Evolutionary conservation across 176 grass and related monocot species (phyloP).

Genomic region (Poa annua): DNA sequence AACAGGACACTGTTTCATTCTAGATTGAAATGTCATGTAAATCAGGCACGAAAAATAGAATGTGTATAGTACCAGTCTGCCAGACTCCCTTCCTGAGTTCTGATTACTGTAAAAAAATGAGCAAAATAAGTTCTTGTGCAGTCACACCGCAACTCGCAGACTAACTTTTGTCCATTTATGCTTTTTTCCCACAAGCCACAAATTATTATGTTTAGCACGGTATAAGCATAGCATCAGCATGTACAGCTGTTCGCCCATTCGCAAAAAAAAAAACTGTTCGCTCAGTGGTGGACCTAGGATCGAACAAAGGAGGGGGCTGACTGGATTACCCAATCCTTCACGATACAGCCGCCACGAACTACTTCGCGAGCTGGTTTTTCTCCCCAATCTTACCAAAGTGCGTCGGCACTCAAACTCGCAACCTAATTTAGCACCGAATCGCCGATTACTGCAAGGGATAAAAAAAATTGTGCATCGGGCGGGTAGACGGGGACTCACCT

Average conservation of each 20-base stretch:
- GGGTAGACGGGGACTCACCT: slow-evolving; percentile 27
- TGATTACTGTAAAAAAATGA: slow-evolving; percentile 8
- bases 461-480: neutral
- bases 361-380: slow-evolving; percentile 1
- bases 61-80: neutral
- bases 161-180: neutral
- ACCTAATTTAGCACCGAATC: neutral
- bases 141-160: neutral
- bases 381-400: neutral
- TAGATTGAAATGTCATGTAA: neutral
- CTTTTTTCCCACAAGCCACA: slow-evolving; percentile 4
- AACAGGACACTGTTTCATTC: neutral
- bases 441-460: neutral
- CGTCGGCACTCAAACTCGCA: neutral
- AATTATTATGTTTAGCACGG: neutral
- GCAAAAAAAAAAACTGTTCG: neutral
- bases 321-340: slow-evolving; percentile 17
- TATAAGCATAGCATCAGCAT: slow-evolving; percentile 11
- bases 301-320: too few species aligned
- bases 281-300: neutral
- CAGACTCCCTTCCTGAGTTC: neutral
- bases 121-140: neutral
- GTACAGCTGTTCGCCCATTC: neutral
- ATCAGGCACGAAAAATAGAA: slow-evolving; percentile 5
- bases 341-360: slow-evolving; percentile 19